Percentiles rank a stretch among this genome's conserved stretches.
Evolutionary conservation across 305 asterid genomes (phyloP).

Genomic region (Solanum hybrid): DNA sequence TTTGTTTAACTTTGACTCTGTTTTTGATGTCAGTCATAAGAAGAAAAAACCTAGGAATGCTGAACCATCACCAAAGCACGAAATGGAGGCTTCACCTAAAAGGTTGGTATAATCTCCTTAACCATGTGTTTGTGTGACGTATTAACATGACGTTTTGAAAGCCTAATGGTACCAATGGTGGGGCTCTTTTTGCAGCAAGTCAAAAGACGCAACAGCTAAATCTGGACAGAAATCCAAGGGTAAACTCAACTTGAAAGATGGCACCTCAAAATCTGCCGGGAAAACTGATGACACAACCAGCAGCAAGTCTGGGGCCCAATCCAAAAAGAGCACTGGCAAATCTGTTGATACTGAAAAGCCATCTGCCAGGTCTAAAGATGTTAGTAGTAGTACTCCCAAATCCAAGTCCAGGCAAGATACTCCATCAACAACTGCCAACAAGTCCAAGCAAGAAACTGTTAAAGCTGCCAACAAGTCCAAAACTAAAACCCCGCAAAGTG

Average conservation of each 20-base stretch:
- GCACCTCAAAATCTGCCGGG: slow-evolving; percentile 27
- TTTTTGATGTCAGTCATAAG: slow-evolving; percentile 35
- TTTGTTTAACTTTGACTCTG: neutral
- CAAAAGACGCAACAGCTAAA: slow-evolving; percentile 34
- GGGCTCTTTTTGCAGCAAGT: slow-evolving; percentile 35
- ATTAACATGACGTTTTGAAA: neutral
- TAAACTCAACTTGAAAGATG: slow-evolving; percentile 34
- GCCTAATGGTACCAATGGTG: slow-evolving; percentile 8
- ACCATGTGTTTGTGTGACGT: neutral
- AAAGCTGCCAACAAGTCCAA: slow-evolving; percentile 35
- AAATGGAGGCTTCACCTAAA: slow-evolving; percentile 38
- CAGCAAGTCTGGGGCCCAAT: slow-evolving; percentile 28
- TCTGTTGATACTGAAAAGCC: slow-evolving; percentile 35
- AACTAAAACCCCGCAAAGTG: slow-evolving; percentile 38
- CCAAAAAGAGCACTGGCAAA: slow-evolving; percentile 37
- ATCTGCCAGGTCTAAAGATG: slow-evolving; percentile 45
- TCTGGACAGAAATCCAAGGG: slow-evolving; percentile 40
- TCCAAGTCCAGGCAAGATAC: slow-evolving; percentile 20
- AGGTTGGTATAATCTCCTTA: slow-evolving; percentile 30
- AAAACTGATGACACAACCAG: slow-evolving; percentile 27
- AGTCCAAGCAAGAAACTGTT: slow-evolving; percentile 37
- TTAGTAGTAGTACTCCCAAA: slow-evolving; percentile 26
- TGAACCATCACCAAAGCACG: slow-evolving; percentile 44
- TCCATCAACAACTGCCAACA: slow-evolving; percentile 32
- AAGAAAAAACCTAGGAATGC: slow-evolving; percentile 37